Conservation (phyloP, 139 green algal species). For the Chlorella sp. region DNA sequence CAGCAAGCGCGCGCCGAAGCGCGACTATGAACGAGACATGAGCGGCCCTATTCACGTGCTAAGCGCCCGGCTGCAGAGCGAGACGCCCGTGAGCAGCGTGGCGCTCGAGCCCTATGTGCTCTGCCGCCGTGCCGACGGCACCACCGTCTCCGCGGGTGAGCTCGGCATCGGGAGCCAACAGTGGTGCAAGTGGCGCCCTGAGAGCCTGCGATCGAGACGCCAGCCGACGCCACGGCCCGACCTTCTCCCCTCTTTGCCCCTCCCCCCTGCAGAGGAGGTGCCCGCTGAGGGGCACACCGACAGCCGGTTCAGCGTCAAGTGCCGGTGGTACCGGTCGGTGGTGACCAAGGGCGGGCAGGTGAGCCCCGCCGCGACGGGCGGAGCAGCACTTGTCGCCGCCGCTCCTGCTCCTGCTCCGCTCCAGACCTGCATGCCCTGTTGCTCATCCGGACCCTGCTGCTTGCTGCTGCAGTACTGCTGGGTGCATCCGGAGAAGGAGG, state of each 20-base stretch:
- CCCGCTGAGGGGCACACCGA: constrained; percentile 76
- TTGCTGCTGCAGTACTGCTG: constrained; percentile 49
- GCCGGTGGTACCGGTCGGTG: constrained; percentile 88
- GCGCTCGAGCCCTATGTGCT: constrained; percentile 91
- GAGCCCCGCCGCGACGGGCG: neutral
- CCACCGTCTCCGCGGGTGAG: constrained; percentile 54
- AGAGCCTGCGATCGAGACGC: neutral
- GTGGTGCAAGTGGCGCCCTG: neutral
- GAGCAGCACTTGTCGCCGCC: neutral
- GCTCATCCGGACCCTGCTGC: neutral
- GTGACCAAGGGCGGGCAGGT: constrained; percentile 73
- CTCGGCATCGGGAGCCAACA: too few relatives aligned
- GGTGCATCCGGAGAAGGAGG: constrained; percentile 84
- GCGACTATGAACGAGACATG: constrained; percentile 14
- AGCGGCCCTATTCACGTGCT: constrained; percentile 45
- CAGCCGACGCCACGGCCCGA: neutral
- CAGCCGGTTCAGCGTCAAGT: constrained; percentile 78
- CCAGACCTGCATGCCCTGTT: neutral
- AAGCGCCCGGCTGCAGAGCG: constrained; percentile 65
- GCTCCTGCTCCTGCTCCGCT: neutral
- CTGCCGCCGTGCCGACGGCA: constrained; percentile 73
- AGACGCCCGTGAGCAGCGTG: constrained; percentile 81
- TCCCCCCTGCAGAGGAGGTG: constrained; percentile 80
- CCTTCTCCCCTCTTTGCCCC: too few relatives aligned
- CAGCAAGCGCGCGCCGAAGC: too few relatives aligned